A percentile compares a stretch with the other conserved stretches of the same genome.
These are phyloP conservation scores for Cruciata laevipes DNA, from an alignment of 257 asterid species.

Conservation along the genomic window DNA sequence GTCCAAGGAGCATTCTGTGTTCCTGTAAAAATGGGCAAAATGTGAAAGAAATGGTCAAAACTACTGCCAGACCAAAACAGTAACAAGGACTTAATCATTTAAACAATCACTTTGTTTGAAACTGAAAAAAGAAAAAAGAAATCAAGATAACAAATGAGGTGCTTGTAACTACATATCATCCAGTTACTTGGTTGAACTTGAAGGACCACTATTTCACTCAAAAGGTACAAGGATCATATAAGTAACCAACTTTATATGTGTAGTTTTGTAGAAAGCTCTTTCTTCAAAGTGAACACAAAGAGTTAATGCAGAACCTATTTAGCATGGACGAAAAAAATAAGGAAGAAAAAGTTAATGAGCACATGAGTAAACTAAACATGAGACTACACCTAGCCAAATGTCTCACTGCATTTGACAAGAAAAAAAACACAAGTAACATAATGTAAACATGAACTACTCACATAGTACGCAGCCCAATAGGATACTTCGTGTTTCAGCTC, in stretches of 20 bases:
- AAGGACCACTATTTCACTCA: not conserved
- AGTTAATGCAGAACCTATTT: not conserved
- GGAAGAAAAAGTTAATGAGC: not conserved
- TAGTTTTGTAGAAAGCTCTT: not conserved
- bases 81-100: not conserved
- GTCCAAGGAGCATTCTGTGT: constrained; percentile 88
- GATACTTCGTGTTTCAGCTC: constrained; percentile 84
- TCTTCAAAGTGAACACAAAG: not conserved
- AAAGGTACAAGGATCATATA: not conserved
- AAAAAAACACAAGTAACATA: not conserved
- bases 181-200: not conserved
- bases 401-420: not conserved
- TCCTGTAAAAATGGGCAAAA: constrained; percentile 45
- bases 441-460: constrained; percentile 32
- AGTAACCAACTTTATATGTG: not conserved
- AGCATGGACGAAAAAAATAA: too few species aligned
- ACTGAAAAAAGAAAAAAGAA: too few species aligned
- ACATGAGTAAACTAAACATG: not conserved
- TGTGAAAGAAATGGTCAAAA: not conserved
- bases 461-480: constrained; percentile 97
- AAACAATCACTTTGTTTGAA: not conserved
- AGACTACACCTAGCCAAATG: not conserved
- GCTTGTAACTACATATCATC: not conserved
- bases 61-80: not conserved
- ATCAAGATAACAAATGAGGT: not conserved